Base-by-base conservation (phyloP, 169 alveolate genomes). In the Perkinsus marinus region DNA sequence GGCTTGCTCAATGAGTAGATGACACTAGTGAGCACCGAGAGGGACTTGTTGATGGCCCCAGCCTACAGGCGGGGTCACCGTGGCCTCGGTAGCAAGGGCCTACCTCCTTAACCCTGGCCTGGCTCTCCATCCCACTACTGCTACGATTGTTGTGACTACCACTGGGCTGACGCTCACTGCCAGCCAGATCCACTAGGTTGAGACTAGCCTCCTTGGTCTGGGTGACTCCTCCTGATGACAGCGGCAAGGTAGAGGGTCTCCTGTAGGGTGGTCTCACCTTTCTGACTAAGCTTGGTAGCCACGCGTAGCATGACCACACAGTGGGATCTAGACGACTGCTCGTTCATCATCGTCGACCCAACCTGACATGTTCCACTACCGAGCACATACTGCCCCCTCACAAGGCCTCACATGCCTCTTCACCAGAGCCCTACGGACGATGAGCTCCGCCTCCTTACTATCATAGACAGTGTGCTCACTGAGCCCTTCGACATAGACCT, bases 151-250 rank as follows among this genome's bases (percentile, higher is more conserved):
- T n/a, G 22, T 57, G 79, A 19, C 26, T 26, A 19, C 37, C 22
- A 16, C 34, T 13, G 26, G 26, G 79, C 91, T 95, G 95, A 57
- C 98, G 92, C 93, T 96, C 98, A 89, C 97, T 94, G 0, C 98
- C 98, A n/a, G 98, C 98, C 89, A 96, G 94, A 92, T 96, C 98
- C 39, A 96, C 96, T 38, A 96, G 93, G 91, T 96, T 95, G 34
- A 96, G 93, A 89, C 93, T 94, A 17, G 96, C 93, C 43, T 38
- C 43, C 39, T 38, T 30, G 43, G 90, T 69, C 43, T 69, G 39
- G 0, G 90, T 69, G 0, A 69, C 90, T 13, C 90, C 90, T 34
- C 43, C 39, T 69, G 17, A 38, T 36, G 7, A n/a, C n/a, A n/a
- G n/a, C n/a, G n/a, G n/a, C n/a, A n/a, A n/a, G n/a, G n/a, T n/a